Evolutionary conservation across 345 rosid genomes (phyloP).

Genomic region (Citrus reticulata): DNA sequence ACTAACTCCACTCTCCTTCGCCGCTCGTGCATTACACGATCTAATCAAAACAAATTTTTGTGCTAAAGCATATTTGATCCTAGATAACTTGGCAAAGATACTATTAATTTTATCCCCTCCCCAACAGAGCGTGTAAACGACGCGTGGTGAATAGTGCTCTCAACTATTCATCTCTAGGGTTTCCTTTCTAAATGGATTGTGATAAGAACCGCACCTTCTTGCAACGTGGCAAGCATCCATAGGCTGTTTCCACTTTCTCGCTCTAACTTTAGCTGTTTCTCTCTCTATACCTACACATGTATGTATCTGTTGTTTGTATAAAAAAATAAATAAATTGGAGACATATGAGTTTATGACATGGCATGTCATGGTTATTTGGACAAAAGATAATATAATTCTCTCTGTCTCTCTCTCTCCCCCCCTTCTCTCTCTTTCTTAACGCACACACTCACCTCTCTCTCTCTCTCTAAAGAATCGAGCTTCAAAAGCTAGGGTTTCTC

Average conservation of each 20-base stretch:
- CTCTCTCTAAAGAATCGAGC: conserved; percentile 46
- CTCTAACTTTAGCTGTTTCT: conserved; percentile 17
- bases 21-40: not conserved
- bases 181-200: conserved; percentile 44
- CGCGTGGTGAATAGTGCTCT: conserved; percentile 29
- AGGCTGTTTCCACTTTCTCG: conserved; percentile 20
- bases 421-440: conserved; percentile 22
- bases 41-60: conserved; percentile 25
- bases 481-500: conserved; percentile 49
- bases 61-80: conserved; percentile 29
- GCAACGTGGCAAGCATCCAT: conserved; percentile 32
- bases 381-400: conserved; percentile 28
- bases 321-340: conserved; percentile 19
- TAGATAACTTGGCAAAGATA: conserved; percentile 11
- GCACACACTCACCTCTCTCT: not conserved
- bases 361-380: conserved; percentile 44
- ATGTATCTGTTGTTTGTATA: conserved; percentile 1
- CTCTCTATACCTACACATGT: conserved; percentile 8
- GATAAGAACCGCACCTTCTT: conserved; percentile 61
- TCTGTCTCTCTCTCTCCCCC: not conserved
- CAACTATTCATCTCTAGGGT: conserved; percentile 45
- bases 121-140: conserved; percentile 28
- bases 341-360: conserved; percentile 40
- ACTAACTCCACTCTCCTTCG: conserved; percentile 6
- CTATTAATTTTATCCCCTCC: not conserved